These are phyloP conservation scores for Ammopiptanthus mongolicus DNA, from an alignment of 306 rosid genomes.

Conservation along the genomic window DNA sequence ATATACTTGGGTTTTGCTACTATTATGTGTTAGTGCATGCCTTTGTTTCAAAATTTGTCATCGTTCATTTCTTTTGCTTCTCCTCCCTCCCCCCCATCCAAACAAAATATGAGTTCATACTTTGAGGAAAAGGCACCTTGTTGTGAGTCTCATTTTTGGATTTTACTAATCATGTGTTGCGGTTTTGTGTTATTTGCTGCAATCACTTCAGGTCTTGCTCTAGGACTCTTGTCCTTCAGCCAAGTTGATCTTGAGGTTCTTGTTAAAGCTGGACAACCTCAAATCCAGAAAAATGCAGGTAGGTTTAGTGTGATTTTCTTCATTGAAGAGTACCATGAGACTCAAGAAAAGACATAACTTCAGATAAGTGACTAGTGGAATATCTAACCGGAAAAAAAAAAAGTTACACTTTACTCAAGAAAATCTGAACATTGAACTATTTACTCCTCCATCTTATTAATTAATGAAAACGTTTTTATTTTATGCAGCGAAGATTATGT, in stretches of 20 bases:
- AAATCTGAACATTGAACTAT: not conserved
- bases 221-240: conserved; percentile 67
- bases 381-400: not conserved
- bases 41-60: conserved; percentile 10
- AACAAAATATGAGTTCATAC: conserved; percentile 13
- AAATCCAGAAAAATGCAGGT: conserved; percentile 55
- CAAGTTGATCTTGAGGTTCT: conserved; percentile 75
- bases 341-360: not conserved
- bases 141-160: conserved; percentile 52
- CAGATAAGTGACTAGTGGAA: not conserved
- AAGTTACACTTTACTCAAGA: not conserved
- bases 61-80: conserved; percentile 12
- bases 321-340: not conserved
- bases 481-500: conserved; percentile 54
- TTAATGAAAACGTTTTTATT: not conserved
- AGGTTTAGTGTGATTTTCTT: not conserved
- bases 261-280: conserved; percentile 51
- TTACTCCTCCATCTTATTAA: not conserved
- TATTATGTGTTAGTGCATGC: not conserved
- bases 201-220: conserved; percentile 57
- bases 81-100: too few species aligned
- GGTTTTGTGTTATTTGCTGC: conserved; percentile 51
- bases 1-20: not conserved
- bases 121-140: conserved; percentile 13
- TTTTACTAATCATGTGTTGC: conserved; percentile 28